phyloP scores from a whole-genome alignment of 768 basidiomycete species.

The Leccinum subtestaceum region DNA sequence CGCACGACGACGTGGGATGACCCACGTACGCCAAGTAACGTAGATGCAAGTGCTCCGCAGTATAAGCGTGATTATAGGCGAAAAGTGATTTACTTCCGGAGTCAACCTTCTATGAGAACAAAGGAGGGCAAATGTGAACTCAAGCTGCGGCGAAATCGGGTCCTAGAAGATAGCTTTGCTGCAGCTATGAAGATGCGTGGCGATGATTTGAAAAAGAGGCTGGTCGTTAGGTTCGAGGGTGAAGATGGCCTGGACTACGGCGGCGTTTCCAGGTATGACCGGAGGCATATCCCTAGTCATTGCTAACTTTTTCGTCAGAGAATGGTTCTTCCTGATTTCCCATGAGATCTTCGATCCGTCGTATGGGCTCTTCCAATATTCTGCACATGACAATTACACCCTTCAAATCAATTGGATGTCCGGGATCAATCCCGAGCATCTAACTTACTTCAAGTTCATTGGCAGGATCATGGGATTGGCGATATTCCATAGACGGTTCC shows the following conservation, averaged over 20 bases:
- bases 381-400: constrained; percentile 76
- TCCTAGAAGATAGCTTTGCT: constrained; percentile 84
- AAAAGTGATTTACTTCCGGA: constrained; percentile 91
- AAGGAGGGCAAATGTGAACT: constrained; percentile 82
- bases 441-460: constrained; percentile 81
- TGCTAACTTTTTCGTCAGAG: constrained; percentile 40
- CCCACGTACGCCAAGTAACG: constrained; percentile 75
- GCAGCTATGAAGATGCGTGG: constrained; percentile 80
- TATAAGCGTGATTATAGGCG: constrained; percentile 92
- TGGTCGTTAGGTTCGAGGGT: constrained; percentile 75
- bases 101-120: constrained; percentile 79
- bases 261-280: constrained; percentile 63
- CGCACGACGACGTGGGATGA: constrained; percentile 93
- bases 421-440: constrained; percentile 71
- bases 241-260: constrained; percentile 81
- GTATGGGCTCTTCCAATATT: constrained; percentile 81
- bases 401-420: constrained; percentile 78
- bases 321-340: constrained; percentile 85
- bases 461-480: constrained; percentile 72
- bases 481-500: constrained; percentile 74
- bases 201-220: constrained; percentile 63
- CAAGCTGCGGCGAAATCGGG: constrained; percentile 74
- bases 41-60: constrained; percentile 89
- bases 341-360: constrained; percentile 82
- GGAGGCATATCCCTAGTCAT: neutral